phyloP scores from a whole-genome alignment of 805 yeast genomes.

The Ogataea angusta region DNA sequence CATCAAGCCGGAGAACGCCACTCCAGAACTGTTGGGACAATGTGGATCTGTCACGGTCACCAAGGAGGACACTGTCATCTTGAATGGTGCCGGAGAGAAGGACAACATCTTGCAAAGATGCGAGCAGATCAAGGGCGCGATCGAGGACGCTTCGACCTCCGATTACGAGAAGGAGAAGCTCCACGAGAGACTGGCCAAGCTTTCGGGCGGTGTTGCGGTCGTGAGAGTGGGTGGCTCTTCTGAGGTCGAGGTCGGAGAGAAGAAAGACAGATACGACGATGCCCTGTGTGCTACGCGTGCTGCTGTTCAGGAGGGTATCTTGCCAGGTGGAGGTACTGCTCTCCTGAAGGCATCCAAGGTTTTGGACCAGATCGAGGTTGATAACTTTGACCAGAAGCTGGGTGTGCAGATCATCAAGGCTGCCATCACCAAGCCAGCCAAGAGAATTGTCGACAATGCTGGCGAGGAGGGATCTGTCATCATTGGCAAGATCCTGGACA shows the following conservation, averaged over 20 bases:
- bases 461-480: slow-evolving; percentile 97
- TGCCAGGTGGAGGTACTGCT: slow-evolving; percentile 99
- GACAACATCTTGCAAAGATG: slow-evolving; percentile 79
- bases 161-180: slow-evolving; percentile 96
- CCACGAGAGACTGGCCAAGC: slow-evolving; percentile 95
- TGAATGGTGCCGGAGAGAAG: slow-evolving; percentile 89
- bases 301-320: slow-evolving; percentile 96
- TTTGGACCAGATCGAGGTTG: slow-evolving; percentile 67
- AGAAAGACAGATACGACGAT: slow-evolving; percentile 98
- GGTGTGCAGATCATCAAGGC: slow-evolving; percentile 92
- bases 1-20: slow-evolving; percentile 92
- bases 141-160: slow-evolving; percentile 69
- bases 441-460: slow-evolving; percentile 92
- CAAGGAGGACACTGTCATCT: slow-evolving; percentile 90
- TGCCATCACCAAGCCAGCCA: slow-evolving; percentile 94
- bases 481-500: slow-evolving; percentile 78
- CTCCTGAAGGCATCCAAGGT: slow-evolving; percentile 84
- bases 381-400: slow-evolving; percentile 92
- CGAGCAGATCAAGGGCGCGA: slow-evolving; percentile 85
- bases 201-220: slow-evolving; percentile 98
- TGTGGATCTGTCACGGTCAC: slow-evolving; percentile 90
- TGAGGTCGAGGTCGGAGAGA: slow-evolving; percentile 98
- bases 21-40: slow-evolving; percentile 84
- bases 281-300: slow-evolving; percentile 98
- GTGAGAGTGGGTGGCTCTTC: slow-evolving; percentile 96